These are phyloP conservation scores for Aspergillus leporis DNA, from an alignment of 495 filamentous ascomycete species.

Conservation along the genomic window DNA sequence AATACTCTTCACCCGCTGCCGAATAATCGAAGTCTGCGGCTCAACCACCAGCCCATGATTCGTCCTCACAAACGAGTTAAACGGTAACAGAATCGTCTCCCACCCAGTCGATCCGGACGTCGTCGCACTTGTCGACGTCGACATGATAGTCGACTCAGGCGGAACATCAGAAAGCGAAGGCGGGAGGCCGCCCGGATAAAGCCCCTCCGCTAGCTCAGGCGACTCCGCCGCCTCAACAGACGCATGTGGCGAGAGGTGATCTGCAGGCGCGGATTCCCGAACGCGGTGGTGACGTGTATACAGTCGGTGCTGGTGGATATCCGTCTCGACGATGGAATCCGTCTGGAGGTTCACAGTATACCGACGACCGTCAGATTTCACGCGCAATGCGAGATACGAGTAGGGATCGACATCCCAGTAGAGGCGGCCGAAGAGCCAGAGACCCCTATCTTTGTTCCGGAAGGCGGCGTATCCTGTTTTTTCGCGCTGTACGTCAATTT, in stretches of 20 bases:
- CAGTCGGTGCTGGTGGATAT: conserved; percentile 92
- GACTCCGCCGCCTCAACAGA: conserved; percentile 22
- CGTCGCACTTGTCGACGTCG: conserved; percentile 30
- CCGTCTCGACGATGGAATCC: conserved; percentile 85
- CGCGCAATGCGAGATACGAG: conserved; percentile 80
- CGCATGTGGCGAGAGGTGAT: conserved; percentile 22
- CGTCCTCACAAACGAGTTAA: conserved; percentile 90
- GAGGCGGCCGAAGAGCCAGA: conserved; percentile 74
- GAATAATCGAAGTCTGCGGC: conserved; percentile 83
- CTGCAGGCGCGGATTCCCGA: conserved; percentile 11
- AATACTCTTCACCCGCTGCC: conserved; percentile 78
- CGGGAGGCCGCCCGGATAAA: conserved; percentile 35
- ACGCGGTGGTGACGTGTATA: conserved; percentile 66
- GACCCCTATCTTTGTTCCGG: conserved; percentile 61
- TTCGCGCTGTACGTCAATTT: not conserved
- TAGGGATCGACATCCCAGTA: conserved; percentile 91
- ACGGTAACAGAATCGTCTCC: conserved; percentile 89
- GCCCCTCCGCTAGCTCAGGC: conserved; percentile 21
- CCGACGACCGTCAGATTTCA: conserved; percentile 86
- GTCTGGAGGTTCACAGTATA: conserved; percentile 97
- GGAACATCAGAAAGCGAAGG: conserved; percentile 41
- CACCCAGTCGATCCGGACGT: conserved; percentile 68
- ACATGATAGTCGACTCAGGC: conserved; percentile 41
- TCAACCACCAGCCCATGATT: conserved; percentile 88
- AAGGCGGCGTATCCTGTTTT: conserved; percentile 87